phyloP scores from a whole-genome alignment of 2,329 filamentous ascomycete species.

The Tolypocladium paradoxum region DNA sequence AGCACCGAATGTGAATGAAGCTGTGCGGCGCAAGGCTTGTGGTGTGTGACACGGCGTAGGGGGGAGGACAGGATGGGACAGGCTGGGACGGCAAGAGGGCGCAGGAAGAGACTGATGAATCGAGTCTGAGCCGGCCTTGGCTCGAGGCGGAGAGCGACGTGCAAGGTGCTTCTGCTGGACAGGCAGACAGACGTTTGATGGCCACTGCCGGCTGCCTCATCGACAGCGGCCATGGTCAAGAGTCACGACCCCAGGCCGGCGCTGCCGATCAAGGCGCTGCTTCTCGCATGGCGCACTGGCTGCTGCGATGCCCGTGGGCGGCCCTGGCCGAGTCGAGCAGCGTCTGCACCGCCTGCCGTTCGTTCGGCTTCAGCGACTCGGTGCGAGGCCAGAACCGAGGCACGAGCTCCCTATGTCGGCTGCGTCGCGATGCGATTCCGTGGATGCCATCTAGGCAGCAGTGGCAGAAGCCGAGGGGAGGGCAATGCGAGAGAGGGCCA shows the following conservation, averaged over 20 bases:
- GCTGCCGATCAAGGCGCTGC: neutral
- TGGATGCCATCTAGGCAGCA: neutral
- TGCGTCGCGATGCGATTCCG: neutral
- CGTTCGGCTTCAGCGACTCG: neutral
- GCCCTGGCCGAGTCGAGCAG: neutral
- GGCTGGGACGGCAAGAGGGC: neutral
- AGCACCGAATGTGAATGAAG: neutral
- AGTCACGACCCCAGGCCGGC: neutral
- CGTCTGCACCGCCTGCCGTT: neutral
- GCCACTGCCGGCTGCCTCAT: neutral
- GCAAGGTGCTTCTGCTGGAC: neutral
- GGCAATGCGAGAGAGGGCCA: neutral
- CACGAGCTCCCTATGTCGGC: neutral
- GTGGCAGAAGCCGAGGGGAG: neutral
- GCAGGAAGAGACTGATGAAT: neutral
- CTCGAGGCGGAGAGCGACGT: neutral
- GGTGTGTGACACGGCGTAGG: neutral
- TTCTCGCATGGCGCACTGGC: neutral
- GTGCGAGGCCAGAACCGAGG: neutral
- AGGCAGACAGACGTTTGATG: no score
- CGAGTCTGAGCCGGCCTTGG: neutral
- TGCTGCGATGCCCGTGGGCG: neutral
- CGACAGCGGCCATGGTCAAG: neutral
- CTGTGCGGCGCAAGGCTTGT: neutral
- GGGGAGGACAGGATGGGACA: no score